Evolutionary conservation across 2,329 filamentous ascomycete genomes (phyloP), one percentile per base, ranked within the genome.

Genomic region (Myriosclerotinia duriaeana): DNA sequence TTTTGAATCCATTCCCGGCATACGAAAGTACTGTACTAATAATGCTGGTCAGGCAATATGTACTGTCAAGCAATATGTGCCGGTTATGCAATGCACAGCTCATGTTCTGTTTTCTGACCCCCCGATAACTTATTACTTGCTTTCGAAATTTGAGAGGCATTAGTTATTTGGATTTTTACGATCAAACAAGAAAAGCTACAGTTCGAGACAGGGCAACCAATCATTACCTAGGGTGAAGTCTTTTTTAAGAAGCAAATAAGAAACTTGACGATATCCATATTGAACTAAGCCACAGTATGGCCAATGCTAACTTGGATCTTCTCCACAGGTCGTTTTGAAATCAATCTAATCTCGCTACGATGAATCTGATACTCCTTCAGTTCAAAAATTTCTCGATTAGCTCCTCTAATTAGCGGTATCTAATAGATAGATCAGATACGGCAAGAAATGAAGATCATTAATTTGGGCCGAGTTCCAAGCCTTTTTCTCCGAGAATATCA

Each of bases 291-390:
- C 40, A 46, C 20, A 11, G 52, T 30, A 42, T 30, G 42, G 36
- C 14, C 46, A 52, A 42, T 30, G 17, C 14, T 7, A 34, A 38
- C 11, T 56, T 36, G 22, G 44, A 61, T 61, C 55, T 44, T 26
- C 60, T 30, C 60, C 54, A 59, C 63, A 44, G 54, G 38, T 34
- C 54, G n/a, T 60, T 42, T 48, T 50, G 54, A 52, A 60, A 53
- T 42, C 55, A 65, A 65, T 52, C 63, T 65, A 58, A 65, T 65
- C 63, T 65, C 63, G 63, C 54, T 60, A 60, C 34, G 20, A 26
- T 34, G 54, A 53, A 30, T 53, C 63, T 60, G 26, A 38, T 17
- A 42, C 54, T 36, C 48, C n/a, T 65, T 40, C 63, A 60, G 63
- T 26, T 60, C 54, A 65, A 54, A n/a, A 65, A 44, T 60, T 53